These are phyloP conservation scores for Claviceps humidiphila DNA, from an alignment of 2,329 filamentous ascomycete genomes.

Conservation along the genomic window DNA sequence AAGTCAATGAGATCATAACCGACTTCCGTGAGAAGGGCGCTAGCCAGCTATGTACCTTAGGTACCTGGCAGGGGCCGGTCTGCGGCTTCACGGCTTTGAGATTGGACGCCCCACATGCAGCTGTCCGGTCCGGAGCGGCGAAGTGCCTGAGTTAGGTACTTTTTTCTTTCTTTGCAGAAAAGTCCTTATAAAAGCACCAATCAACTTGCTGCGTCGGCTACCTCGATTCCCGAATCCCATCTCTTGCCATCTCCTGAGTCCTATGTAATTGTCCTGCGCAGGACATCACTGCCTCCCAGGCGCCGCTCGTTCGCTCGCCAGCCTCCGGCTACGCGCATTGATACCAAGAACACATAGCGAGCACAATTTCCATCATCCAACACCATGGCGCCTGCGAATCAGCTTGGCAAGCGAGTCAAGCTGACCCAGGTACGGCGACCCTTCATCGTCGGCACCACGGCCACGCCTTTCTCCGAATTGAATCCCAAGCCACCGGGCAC, in stretches of 20 bases:
- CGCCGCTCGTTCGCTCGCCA: neutral
- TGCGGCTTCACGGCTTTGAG: neutral
- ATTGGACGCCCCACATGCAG: neutral
- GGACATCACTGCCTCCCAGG: neutral
- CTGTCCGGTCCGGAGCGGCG: neutral
- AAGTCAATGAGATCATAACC: constrained; percentile 1
- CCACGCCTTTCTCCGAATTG: constrained; percentile 64
- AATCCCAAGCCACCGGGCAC: constrained; percentile 66
- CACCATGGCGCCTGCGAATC: constrained; percentile 45
- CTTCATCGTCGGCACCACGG: constrained; percentile 68
- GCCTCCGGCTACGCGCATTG: neutral
- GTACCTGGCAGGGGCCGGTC: no score
- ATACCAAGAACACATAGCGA: neutral
- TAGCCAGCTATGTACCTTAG: neutral
- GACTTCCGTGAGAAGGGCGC: neutral
- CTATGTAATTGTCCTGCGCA: neutral
- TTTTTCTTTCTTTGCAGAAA: no score
- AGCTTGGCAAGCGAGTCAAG: constrained; percentile 50
- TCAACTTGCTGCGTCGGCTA: no score
- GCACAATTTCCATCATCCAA: neutral
- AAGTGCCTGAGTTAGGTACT: no score
- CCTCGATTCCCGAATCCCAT: no score
- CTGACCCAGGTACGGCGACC: constrained; percentile 50
- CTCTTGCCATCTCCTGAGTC: no score
- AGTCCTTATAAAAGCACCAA: no score